Percentiles rank a stretch among this genome's conserved stretches.
Evolutionary conservation across 1,284 basidiomycete genomes (phyloP).

Genomic region (Ganoderma multipileum): DNA sequence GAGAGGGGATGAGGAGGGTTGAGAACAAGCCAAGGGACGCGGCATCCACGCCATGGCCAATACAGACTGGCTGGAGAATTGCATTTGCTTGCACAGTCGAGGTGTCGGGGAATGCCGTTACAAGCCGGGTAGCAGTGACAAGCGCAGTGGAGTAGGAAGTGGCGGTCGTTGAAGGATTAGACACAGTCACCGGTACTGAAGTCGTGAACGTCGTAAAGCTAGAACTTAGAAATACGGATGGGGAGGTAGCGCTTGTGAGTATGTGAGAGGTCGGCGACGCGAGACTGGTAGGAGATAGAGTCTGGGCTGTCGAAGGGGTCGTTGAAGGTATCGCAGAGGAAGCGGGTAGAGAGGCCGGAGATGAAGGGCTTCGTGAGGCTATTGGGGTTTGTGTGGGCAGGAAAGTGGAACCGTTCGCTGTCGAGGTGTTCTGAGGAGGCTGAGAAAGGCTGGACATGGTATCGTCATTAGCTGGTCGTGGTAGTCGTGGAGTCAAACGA

Average conservation of each 20-base stretch:
- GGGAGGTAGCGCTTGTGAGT: constrained; percentile 23
- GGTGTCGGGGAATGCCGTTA: constrained; percentile 40
- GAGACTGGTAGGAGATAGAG: constrained; percentile 4
- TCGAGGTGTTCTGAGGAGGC: constrained; percentile 9
- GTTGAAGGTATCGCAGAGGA: constrained; percentile 26
- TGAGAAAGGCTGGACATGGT: constrained; percentile 13
- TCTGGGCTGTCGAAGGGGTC: constrained; percentile 10
- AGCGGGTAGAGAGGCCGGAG: constrained; percentile 13
- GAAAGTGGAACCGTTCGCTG: constrained; percentile 25
- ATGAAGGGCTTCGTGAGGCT: constrained; percentile 18
- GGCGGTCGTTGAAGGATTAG: constrained; percentile 49
- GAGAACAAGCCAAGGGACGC: constrained; percentile 69
- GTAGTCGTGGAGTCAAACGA: constrained; percentile 37
- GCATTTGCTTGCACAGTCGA: constrained; percentile 32
- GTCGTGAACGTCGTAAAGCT: constrained; percentile 46
- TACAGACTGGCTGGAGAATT: constrained; percentile 54
- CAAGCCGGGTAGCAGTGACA: constrained; percentile 41
- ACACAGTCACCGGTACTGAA: constrained; percentile 34
- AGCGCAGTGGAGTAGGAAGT: constrained; percentile 50
- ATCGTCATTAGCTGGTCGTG: constrained; percentile 36
- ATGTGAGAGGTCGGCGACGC: constrained; percentile 18
- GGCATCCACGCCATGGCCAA: constrained; percentile 69
- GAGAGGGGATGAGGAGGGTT: constrained; percentile 60
- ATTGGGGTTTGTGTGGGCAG: constrained; percentile 22
- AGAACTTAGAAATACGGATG: constrained; percentile 25